Evolutionary conservation across 1,139 yeast genomes (phyloP).

Genomic region (Debaryomycetaceae sp.): DNA sequence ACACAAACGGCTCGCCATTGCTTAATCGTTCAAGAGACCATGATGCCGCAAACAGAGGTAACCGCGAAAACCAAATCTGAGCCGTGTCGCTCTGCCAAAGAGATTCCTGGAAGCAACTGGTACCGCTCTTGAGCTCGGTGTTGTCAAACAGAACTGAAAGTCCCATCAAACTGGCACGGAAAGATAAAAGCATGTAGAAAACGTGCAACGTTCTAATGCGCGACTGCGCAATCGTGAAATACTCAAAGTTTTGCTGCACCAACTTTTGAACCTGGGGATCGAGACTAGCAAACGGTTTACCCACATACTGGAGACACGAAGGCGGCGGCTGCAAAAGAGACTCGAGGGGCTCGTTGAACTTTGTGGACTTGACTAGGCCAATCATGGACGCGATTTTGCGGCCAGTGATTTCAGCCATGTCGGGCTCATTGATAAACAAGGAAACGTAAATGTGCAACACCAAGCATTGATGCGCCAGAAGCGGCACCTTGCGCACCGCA

Average conservation of each 20-base stretch:
- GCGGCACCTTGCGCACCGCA: constrained; percentile 63
- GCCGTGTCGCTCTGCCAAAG: constrained; percentile 58
- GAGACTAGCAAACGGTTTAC: not conserved
- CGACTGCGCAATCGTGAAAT: constrained; percentile 72
- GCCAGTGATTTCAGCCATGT: constrained; percentile 63
- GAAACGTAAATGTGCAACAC: constrained; percentile 75
- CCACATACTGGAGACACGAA: constrained; percentile 1
- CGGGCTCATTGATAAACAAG: constrained; percentile 66
- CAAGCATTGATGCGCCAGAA: constrained; percentile 83
- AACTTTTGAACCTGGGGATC: constrained; percentile 4
- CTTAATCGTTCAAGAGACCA: constrained; percentile 39
- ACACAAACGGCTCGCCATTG: constrained; percentile 44
- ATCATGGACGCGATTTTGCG: constrained; percentile 71
- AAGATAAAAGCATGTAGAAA: constrained; percentile 59
- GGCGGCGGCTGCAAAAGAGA: constrained; percentile 51
- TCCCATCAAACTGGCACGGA: constrained; percentile 63
- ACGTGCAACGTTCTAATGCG: constrained; percentile 80
- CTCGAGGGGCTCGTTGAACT: constrained; percentile 62
- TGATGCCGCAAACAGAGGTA: constrained; percentile 13
- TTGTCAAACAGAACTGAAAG: constrained; percentile 42
- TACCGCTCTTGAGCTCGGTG: constrained; percentile 62
- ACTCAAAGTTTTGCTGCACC: constrained; percentile 50
- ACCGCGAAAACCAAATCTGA: constrained; percentile 42
- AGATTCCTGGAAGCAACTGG: constrained; percentile 57
- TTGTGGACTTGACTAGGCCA: constrained; percentile 68